Percentiles rank a stretch among this genome's conserved stretches.
phyloP scores from a whole-genome alignment of 371 early-diverging fungal genomes.

The Apophysomyces ossiformis region DNA sequence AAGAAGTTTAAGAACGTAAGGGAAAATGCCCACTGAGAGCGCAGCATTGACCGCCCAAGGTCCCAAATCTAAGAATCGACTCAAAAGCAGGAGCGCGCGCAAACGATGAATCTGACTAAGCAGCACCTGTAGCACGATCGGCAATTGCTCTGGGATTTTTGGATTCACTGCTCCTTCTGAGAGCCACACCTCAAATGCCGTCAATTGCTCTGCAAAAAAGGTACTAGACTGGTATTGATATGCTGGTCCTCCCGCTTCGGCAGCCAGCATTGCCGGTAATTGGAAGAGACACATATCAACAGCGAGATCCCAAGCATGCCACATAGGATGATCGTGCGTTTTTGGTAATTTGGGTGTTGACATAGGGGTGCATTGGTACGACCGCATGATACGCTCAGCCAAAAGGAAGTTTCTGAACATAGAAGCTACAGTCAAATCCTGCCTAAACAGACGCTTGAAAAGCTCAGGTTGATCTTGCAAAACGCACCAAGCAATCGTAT shows the following conservation, averaged over 20 bases:
- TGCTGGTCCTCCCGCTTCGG: constrained; percentile 58
- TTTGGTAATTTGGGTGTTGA: constrained; percentile 83
- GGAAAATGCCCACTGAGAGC: constrained; percentile 94
- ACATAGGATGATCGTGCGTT: constrained; percentile 95
- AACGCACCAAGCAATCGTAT: constrained; percentile 98
- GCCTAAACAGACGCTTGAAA: constrained; percentile 92
- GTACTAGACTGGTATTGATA: constrained; percentile 78
- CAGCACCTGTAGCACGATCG: constrained; percentile 95
- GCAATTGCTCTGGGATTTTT: constrained; percentile 91
- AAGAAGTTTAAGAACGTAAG: constrained; percentile 95
- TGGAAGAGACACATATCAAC: constrained; percentile 93
- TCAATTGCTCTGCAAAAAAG: constrained; percentile 95
- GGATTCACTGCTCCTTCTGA: constrained; percentile 71
- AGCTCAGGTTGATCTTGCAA: constrained; percentile 79
- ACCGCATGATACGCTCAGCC: constrained; percentile 94
- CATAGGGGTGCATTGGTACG: constrained; percentile 90
- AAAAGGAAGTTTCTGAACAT: constrained; percentile 95
- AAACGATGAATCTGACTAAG: constrained; percentile 93
- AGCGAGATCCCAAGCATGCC: constrained; percentile 96
- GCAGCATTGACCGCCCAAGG: constrained; percentile 96
- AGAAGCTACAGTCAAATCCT: constrained; percentile 95
- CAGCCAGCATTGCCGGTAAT: constrained; percentile 75
- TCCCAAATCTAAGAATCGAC: constrained; percentile 92
- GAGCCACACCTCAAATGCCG: constrained; percentile 97
- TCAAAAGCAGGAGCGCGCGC: constrained; percentile 89